A percentile compares a stretch with the other conserved stretches of the same genome.
Conservation (phyloP, 208 protist species). For the Crithidia expoeki region DNA sequence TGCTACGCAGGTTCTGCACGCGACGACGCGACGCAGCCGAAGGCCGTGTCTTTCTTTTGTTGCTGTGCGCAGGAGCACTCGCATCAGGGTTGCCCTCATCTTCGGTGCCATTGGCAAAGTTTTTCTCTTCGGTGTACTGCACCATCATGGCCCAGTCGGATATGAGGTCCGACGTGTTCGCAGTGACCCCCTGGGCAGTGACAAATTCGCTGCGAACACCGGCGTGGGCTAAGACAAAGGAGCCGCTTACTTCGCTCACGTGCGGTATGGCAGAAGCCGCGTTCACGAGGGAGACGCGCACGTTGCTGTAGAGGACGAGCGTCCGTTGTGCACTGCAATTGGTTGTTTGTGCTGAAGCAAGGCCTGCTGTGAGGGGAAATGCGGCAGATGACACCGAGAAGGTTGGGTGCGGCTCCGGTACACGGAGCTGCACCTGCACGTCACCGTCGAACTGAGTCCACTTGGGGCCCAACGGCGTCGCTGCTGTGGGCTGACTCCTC, state of each 20-base stretch:
- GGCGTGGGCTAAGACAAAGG: constrained; percentile 28
- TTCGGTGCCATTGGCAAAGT: not conserved
- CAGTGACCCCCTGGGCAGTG: constrained; percentile 4
- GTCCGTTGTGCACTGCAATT: constrained; percentile 15
- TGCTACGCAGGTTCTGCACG: constrained; percentile 12
- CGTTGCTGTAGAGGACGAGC: constrained; percentile 30
- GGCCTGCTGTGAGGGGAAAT: not conserved
- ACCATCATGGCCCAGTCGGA: constrained; percentile 34
- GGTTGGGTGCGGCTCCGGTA: constrained; percentile 19
- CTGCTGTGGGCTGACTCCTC: not conserved
- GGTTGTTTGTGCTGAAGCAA: not conserved
- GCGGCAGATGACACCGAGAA: not conserved
- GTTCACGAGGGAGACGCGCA: constrained; percentile 26
- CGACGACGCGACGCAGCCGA: not conserved
- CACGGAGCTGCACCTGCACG: constrained; percentile 26
- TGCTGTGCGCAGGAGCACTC: not conserved
- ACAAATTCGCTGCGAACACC: constrained; percentile 33
- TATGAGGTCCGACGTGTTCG: constrained; percentile 13
- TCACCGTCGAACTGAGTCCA: constrained; percentile 29
- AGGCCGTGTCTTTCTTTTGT: not conserved
- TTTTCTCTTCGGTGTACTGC: constrained; percentile 27
- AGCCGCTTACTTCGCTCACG: constrained; percentile 13
- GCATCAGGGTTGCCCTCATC: not conserved
- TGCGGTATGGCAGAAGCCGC: not conserved
- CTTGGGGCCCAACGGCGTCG: not conserved